Base-by-base conservation (phyloP, 306 rosid species). In the Geum urbanum region DNA sequence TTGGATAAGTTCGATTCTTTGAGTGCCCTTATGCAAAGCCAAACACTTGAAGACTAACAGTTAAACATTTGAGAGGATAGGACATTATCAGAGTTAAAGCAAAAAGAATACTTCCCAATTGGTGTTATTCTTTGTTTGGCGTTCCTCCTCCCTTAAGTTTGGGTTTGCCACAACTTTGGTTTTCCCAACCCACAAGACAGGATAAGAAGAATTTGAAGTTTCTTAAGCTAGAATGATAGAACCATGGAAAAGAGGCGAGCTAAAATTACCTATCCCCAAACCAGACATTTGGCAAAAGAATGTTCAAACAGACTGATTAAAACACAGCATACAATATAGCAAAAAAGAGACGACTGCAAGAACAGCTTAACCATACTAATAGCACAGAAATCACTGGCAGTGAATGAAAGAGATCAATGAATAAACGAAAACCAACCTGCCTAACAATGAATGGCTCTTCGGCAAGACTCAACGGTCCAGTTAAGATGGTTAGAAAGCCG, bases 401-500 rank as follows among this genome's bases (percentile, higher is more conserved):
- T 43, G 70, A 15, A 64, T 45, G 56, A 79, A 66, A 68, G 59
- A 41, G 51, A 74, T 69, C 71, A 47, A 32, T 41, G 54, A 19
- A 12, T 45, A 51, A 46, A 51, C 37, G 14, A 82, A 67, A 70
- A 59, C 81, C 63, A 80, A 94, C 98, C 98, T 87, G 97, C 77
- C 79, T 84, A 80, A 94, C 97, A 51, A 86, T 84, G 78, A 87
- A 91, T 44, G 99, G 95, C 84, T 94, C 99, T 79, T 79, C 86
- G 0, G 61, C 63, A 57, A 83, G 91, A 82, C 97, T 88, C 79
- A 94, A 74, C n/a, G 99, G 99, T 63, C 74, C 91, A 0, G 97
- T 91, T 83, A 88, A 80, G 69, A 94, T 87, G 63, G 97, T 91
- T 47, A 94, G 74, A 78, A 94, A 91, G 41, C 91, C 95, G 83